Percentiles rank a stretch among this genome's conserved stretches.
These are phyloP conservation scores for Nicotiana undulata DNA, from an alignment of 257 asterid species.

Conservation along the genomic window DNA sequence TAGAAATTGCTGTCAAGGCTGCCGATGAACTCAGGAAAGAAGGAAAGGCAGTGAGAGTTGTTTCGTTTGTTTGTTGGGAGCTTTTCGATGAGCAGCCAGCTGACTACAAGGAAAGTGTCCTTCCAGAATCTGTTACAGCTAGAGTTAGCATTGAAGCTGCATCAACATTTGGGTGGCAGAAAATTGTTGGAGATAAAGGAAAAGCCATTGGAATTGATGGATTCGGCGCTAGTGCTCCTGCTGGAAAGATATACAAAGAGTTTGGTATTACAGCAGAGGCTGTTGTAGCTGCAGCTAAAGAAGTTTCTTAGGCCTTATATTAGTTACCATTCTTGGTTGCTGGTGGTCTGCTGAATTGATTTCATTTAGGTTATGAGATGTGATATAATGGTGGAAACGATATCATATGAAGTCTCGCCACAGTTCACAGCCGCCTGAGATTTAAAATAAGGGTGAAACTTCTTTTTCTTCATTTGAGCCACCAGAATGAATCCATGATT, in stretches of 20 bases:
- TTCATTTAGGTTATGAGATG: conserved; percentile 4
- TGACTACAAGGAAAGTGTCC: conserved; percentile 67
- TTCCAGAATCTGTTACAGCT: conserved; percentile 53
- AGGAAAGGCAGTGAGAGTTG: conserved; percentile 74
- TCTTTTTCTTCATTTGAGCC: conserved; percentile 18
- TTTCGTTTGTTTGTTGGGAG: conserved; percentile 78
- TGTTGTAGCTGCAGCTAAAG: conserved; percentile 72
- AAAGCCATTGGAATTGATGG: conserved; percentile 60
- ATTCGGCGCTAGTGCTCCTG: conserved; percentile 76
- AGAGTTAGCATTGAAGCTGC: conserved; percentile 86
- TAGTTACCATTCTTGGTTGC: conserved; percentile 17
- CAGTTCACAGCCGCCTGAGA: conserved; percentile 19
- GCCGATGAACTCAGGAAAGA: conserved; percentile 65
- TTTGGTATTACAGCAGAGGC: conserved; percentile 62
- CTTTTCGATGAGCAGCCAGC: conserved; percentile 64
- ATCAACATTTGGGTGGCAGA: conserved; percentile 68
- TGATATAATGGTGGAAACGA: conserved; percentile 6
- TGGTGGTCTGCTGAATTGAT: conserved; percentile 13
- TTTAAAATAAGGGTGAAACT: conserved; percentile 27
- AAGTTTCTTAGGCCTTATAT: conserved; percentile 27
- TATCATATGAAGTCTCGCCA: conserved; percentile 14
- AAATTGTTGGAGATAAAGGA: conserved; percentile 57
- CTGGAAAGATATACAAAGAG: conserved; percentile 50
- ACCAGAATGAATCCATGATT: conserved; percentile 19
- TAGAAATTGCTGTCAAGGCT: conserved; percentile 62